Evolutionary conservation across 129 eudicot genomes (phyloP), one percentile per base, ranked within the genome.

Genomic region (Smallanthus sonchifolius): DNA sequence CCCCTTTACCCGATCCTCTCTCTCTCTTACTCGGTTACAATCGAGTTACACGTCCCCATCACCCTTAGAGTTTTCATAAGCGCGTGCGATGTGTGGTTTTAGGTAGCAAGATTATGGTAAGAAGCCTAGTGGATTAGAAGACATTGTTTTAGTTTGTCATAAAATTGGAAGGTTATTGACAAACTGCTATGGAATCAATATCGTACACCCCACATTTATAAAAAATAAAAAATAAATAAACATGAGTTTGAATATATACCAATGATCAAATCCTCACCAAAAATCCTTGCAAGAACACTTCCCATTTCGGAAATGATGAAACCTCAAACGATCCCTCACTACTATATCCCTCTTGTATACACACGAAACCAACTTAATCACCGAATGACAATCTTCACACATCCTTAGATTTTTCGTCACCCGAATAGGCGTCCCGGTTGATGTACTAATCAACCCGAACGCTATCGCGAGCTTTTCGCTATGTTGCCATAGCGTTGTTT

Each of bases 401-500:
- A 81, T 86, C 68, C 88, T 83, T 13, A 88, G 67, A 77, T 85
- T 85, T 77, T 88, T 88, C 77, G 79, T 78, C 0, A 88, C 67
- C 13, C 90, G 75, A 59, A 88, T 85, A 0, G 88, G 82, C 3
- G 79, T 68, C 48, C 88, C 86, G 0, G 85, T 66, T 24, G 65
- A 45, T 2, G 86, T 81, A 6, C 82, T 83, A 37, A 88, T 64
- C 43, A 88, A 57, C 67, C 94, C 90, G 43, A 83, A 88, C 7
- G 94, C 90, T 4, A 83, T 79, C 7, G 90, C 94, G 10, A 88
- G 84, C 79, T 84, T 85, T 70, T 85, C 90, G 24, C 94, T 88
- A 48, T 88, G 94, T 57, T 75, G 78, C 81, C 81, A 80, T 7
- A 87, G 60, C 1, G 84, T 83, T 28, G 80, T 82, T 67, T 85